Evolutionary conservation across 1,284 basidiomycete genomes (phyloP).

Genomic region (Gomphus bonarii): DNA sequence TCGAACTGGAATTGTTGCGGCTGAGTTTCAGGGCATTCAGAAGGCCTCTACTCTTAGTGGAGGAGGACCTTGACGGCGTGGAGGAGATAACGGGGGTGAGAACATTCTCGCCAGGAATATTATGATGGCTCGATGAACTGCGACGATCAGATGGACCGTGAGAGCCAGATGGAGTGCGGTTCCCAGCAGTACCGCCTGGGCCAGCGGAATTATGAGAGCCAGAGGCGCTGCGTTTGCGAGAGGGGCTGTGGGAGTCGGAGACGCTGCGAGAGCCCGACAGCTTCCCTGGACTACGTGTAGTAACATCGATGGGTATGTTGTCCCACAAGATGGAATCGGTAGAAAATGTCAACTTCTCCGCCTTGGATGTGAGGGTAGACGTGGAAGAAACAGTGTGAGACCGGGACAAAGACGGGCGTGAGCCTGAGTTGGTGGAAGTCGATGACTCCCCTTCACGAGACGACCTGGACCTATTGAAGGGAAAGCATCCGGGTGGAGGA

Average conservation of each 20-base stretch:
- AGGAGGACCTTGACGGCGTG: conserved; percentile 7
- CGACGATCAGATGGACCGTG: too few relatives aligned
- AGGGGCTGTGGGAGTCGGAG: too few relatives aligned
- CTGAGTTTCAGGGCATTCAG: conserved; percentile 10
- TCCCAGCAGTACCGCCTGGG: too few relatives aligned
- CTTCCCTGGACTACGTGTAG: conserved; percentile 3
- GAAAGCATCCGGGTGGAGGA: conserved; percentile 11
- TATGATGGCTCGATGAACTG: too few relatives aligned
- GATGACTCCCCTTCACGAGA: not conserved
- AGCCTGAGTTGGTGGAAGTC: not conserved
- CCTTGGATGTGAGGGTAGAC: conserved; percentile 28
- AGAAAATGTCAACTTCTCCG: conserved; percentile 28
- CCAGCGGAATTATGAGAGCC: too few relatives aligned
- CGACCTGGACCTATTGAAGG: conserved; percentile 8
- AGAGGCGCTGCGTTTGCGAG: too few relatives aligned
- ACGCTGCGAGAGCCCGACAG: not conserved
- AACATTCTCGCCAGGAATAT: not conserved
- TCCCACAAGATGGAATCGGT: conserved; percentile 27
- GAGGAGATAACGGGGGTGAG: not conserved
- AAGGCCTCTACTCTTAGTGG: conserved; percentile 13
- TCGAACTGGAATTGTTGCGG: conserved; percentile 22
- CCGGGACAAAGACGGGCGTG: not conserved
- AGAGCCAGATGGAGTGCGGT: too few relatives aligned
- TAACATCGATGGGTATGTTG: conserved; percentile 15
- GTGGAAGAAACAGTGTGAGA: conserved; percentile 24